A percentile compares a stretch with the other conserved stretches of the same genome.
Evolutionary conservation across 345 rosid species (phyloP).

Genomic region (Arabidopsis suecica): DNA sequence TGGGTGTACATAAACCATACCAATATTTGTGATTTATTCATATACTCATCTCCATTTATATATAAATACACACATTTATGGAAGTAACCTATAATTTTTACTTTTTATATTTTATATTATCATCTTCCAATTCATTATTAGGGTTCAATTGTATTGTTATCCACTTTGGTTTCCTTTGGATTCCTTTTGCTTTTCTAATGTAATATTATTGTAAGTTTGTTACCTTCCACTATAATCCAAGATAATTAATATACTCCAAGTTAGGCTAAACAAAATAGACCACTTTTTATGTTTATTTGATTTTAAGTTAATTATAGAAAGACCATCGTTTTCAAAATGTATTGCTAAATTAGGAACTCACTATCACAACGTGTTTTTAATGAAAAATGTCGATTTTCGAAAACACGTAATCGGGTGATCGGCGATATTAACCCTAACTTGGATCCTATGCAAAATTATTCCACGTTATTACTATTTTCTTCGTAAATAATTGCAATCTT

Average conservation of each 20-base stretch:
- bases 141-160: constrained; percentile 7
- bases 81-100: not conserved
- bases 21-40: constrained; percentile 32
- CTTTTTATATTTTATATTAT: constrained; percentile 21
- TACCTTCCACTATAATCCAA: constrained; percentile 25
- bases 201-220: constrained; percentile 30
- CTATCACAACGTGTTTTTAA: no score
- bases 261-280: constrained; percentile 10
- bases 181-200: constrained; percentile 24
- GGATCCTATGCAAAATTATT: constrained; percentile 20
- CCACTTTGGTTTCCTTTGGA: constrained; percentile 8
- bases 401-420: not conserved
- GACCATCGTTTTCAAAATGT: not conserved
- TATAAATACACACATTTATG: constrained; percentile 19
- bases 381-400: no score
- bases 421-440: constrained; percentile 20
- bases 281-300: not conserved
- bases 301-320: not conserved
- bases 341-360: not conserved
- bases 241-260: not conserved
- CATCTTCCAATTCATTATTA: constrained; percentile 19
- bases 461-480: not conserved
- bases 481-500: constrained; percentile 1
- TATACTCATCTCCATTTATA: constrained; percentile 31
- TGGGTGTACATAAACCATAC: constrained; percentile 57